Conservation (phyloP, 257 asterid species). For the Agastache rugosa region DNA sequence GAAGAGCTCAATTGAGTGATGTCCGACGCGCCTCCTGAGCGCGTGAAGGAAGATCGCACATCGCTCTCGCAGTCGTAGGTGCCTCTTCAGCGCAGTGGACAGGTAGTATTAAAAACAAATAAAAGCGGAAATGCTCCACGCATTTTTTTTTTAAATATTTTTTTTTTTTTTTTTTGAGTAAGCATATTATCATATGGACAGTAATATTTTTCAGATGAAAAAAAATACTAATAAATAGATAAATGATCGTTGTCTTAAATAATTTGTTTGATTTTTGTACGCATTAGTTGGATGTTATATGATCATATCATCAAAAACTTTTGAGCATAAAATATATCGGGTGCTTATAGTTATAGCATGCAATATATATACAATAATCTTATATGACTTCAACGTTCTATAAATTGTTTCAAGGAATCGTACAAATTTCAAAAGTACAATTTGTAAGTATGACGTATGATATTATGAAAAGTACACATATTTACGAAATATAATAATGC, state of each 20-base stretch:
- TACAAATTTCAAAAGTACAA: too few species aligned
- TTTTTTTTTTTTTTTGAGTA: background rate
- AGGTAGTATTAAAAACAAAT: background rate
- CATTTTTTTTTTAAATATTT: background rate
- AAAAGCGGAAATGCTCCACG: background rate
- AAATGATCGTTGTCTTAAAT: background rate
- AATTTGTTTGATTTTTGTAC: background rate
- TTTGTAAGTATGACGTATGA: too few species aligned
- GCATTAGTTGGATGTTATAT: too few species aligned
- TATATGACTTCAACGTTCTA: too few species aligned
- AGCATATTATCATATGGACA: background rate
- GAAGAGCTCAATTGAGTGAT: constrained; percentile 5
- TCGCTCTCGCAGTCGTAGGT: background rate
- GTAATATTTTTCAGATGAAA: background rate
- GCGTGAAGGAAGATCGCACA: constrained; percentile 7
- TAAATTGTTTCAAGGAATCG: too few species aligned
- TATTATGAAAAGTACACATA: too few species aligned
- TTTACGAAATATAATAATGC: too few species aligned
- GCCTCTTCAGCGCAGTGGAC: constrained; percentile 23
- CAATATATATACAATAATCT: too few species aligned
- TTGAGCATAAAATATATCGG: too few species aligned
- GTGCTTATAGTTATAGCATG: too few species aligned
- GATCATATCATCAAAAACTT: too few species aligned
- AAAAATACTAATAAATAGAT: background rate
- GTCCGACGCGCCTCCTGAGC: constrained; percentile 32